These are phyloP conservation scores for Monotropa hypopitys DNA, from an alignment of 179 eudicot species.

Conservation along the genomic window DNA sequence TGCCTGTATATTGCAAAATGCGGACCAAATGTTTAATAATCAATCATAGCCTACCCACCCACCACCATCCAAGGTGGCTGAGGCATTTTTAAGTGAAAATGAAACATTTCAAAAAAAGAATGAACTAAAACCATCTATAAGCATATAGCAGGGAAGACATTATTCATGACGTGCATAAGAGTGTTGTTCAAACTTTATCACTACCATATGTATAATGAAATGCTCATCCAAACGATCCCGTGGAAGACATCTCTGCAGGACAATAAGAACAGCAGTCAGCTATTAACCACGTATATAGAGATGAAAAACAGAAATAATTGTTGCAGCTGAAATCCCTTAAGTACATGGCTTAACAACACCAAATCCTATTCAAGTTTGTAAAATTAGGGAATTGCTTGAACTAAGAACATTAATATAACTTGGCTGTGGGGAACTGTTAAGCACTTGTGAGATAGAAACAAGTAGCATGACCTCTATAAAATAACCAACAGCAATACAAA, in stretches of 20 bases:
- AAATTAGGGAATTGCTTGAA: background rate
- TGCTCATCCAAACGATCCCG: constrained; percentile 83
- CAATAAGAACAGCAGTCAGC: constrained; percentile 13
- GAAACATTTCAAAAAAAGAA: background rate
- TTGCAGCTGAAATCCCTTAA: background rate
- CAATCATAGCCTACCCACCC: background rate
- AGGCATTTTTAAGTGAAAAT: background rate
- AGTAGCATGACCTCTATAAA: background rate
- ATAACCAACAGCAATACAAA: background rate
- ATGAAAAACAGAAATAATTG: background rate
- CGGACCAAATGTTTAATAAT: background rate
- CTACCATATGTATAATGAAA: constrained; percentile 81
- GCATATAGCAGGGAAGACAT: background rate
- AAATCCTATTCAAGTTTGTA: background rate
- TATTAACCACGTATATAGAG: constrained; percentile 1
- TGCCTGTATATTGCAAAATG: background rate
- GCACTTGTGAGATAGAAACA: background rate
- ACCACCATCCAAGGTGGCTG: background rate
- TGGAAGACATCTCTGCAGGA: constrained; percentile 84
- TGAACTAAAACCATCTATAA: background rate
- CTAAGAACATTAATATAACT: background rate
- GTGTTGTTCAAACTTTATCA: background rate
- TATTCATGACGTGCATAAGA: background rate
- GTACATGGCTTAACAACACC: background rate
- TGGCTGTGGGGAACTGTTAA: background rate